Evolutionary conservation across 2,329 filamentous ascomycete genomes (phyloP).

Genomic region (Emergomyces pasteurianus): DNA sequence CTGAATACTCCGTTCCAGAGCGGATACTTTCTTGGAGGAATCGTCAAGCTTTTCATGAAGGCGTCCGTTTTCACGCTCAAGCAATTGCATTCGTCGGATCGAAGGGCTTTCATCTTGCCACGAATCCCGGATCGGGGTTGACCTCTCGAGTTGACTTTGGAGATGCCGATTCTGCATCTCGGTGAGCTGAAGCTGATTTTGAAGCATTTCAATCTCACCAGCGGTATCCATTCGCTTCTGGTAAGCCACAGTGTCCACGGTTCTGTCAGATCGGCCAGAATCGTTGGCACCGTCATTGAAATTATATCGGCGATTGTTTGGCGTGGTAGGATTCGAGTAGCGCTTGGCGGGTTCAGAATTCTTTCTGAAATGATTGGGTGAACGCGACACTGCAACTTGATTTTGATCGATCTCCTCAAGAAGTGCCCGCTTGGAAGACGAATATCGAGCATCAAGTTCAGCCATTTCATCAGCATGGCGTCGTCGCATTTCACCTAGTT

Average conservation of each 20-base stretch:
- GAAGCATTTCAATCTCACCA: conserved; percentile 78
- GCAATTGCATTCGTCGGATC: conserved; percentile 68
- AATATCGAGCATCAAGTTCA: conserved; percentile 50
- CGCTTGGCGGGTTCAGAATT: conserved; percentile 48
- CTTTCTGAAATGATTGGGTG: conserved; percentile 58
- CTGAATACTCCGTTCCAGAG: conserved; percentile 73
- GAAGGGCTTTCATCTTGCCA: conserved; percentile 68
- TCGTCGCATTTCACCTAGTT: conserved; percentile 65
- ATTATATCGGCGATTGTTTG: conserved; percentile 54
- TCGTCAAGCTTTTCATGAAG: conserved; percentile 92
- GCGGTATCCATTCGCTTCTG: conserved; percentile 87
- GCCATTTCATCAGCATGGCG: conserved; percentile 60
- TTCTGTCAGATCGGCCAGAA: conserved; percentile 73
- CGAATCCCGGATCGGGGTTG: conserved; percentile 48
- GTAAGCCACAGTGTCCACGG: conserved; percentile 68
- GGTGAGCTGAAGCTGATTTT: conserved; percentile 84
- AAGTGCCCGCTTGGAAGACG: conserved; percentile 57
- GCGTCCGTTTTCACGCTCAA: conserved; percentile 82
- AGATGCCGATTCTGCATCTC: conserved; percentile 94
- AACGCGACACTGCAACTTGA: conserved; percentile 59
- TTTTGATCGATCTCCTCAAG: conserved; percentile 83
- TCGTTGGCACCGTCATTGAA: conserved; percentile 54
- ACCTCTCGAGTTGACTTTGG: conserved; percentile 70
- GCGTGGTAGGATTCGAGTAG: conserved; percentile 65
- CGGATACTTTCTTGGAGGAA: conserved; percentile 81